Percentiles rank a stretch among this genome's conserved stretches.
Evolutionary conservation across 2,329 filamentous ascomycete genomes (phyloP).

Genomic region (Falciphora oryzae): DNA sequence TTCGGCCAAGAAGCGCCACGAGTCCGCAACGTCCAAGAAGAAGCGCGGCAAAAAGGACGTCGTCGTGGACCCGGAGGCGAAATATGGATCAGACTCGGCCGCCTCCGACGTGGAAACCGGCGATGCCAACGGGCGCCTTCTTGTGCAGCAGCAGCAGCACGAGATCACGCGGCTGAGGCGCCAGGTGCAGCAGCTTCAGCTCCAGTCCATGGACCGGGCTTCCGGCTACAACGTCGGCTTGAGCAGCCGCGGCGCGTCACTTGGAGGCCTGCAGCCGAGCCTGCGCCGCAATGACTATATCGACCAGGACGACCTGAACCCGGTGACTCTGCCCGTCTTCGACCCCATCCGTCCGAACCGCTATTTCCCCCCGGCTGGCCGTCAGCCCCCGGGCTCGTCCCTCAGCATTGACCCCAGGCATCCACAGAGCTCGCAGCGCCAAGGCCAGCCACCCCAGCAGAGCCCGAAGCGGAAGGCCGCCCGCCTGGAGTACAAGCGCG

Average conservation of each 20-base stretch:
- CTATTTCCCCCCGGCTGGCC: background rate
- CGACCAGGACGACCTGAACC: background rate
- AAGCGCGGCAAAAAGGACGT: slow-evolving; percentile 14
- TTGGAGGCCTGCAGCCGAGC: background rate
- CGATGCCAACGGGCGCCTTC: slow-evolving; percentile 9
- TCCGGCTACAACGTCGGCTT: background rate
- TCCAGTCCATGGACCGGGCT: slow-evolving; percentile 18
- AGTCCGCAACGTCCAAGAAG: slow-evolving; percentile 24
- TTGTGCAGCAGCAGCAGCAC: background rate
- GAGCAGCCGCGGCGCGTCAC: background rate
- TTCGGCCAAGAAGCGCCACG: slow-evolving; percentile 24
- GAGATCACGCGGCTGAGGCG: slow-evolving; percentile 1
- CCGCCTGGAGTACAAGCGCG: slow-evolving; percentile 40
- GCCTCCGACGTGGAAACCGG: slow-evolving; percentile 18
- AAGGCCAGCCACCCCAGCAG: background rate
- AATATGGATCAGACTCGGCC: slow-evolving; percentile 12
- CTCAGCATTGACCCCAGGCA: background rate
- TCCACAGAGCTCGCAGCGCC: background rate
- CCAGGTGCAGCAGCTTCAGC: slow-evolving; percentile 16
- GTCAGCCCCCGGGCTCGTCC: slow-evolving; percentile 2
- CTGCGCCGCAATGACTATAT: background rate
- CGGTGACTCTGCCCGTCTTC: background rate
- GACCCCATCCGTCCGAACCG: background rate
- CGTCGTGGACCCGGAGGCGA: slow-evolving; percentile 20
- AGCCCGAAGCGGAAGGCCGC: slow-evolving; percentile 15